Base-by-base conservation (phyloP, 495 filamentous ascomycete genomes). In the Pseudomonodictys pantanalensis region DNA sequence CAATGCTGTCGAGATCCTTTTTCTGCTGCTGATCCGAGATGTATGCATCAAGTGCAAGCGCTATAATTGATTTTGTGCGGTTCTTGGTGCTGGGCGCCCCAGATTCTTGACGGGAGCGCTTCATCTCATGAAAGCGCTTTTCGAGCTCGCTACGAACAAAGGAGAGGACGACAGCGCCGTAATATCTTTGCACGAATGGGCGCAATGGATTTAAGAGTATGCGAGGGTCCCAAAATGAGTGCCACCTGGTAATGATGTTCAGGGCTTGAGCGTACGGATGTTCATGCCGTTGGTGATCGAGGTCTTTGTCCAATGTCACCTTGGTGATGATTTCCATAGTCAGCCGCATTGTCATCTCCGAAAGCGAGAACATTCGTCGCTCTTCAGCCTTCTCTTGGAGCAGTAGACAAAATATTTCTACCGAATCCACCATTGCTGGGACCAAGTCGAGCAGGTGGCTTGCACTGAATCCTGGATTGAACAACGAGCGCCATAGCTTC, bases 391-490 rank as follows among this genome's bases (percentile, higher is more conserved):
- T 3, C 41, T 56, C 11, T 10, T 24, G 38, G 11, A 56, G 24
- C 17, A 32, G 0, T 9, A 47, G 26, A 12, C 28, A 32, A 22
- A 47, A 56, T 12, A 35, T 12, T 5, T 2, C 24, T 2, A 56
- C 42, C n/a, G 22, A 15, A 3, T 56, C 10, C 0, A 35, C 41
- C 8, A 56, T 48, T 5, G 23, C 9, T 2, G 53, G 53, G 9
- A 35, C 53, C 3, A 47, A 8, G 1, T 22, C 24, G 18, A 38
- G 20, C 24, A 56, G 33, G 25, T 30, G 8, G 3, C 5, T 23
- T 7, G 53, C 41, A 18, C 41, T 47, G 41, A 56, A 56, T 4
- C 53, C 53, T 0, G 53, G 53, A 24, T 56, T 56, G 26, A 56
- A 48, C 11, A 47, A 12, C 2, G 18, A 3, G 0, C 53, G 2